Percentiles rank a stretch among this genome's conserved stretches.
phyloP scores from a whole-genome alignment of 495 filamentous ascomycete genomes.

The Penicillium manginii region DNA sequence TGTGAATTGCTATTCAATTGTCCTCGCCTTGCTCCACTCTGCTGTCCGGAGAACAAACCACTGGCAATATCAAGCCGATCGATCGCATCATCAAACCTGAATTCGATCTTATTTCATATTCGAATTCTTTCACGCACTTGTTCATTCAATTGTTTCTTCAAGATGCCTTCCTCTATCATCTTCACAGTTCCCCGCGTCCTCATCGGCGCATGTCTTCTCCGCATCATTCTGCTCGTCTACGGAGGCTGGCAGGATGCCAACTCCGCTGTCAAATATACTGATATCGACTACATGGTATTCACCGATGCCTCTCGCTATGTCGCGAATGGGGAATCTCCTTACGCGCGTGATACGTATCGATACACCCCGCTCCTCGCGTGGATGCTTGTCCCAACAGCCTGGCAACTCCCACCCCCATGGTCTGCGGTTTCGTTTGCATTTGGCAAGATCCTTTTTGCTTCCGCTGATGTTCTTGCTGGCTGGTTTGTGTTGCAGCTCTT shows the following conservation, averaged over 20 bases:
- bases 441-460: slow-evolving; percentile 86
- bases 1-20: no score
- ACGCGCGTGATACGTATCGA: slow-evolving; percentile 89
- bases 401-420: slow-evolving; percentile 38
- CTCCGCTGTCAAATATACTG: slow-evolving; percentile 93
- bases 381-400: slow-evolving; percentile 82
- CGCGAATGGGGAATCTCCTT: slow-evolving; percentile 67
- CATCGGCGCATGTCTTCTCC: slow-evolving; percentile 66
- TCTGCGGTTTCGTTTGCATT: slow-evolving; percentile 62
- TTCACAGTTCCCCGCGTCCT: slow-evolving; percentile 61
- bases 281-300: slow-evolving; percentile 98
- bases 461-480: slow-evolving; percentile 81
- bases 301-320: slow-evolving; percentile 91
- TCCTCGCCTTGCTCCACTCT: no score
- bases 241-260: slow-evolving; percentile 89
- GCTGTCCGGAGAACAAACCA: no score
- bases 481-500: slow-evolving; percentile 79
- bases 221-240: slow-evolving; percentile 75
- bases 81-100: neutral
- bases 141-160: neutral
- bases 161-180: slow-evolving; percentile 42
- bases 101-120: neutral
- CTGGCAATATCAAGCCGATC: no score
- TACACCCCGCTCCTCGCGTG: slow-evolving; percentile 94
- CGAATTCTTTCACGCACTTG: neutral